These are phyloP conservation scores for Neurospora pannonica DNA, from an alignment of 495 filamentous ascomycete genomes.

Conservation along the genomic window DNA sequence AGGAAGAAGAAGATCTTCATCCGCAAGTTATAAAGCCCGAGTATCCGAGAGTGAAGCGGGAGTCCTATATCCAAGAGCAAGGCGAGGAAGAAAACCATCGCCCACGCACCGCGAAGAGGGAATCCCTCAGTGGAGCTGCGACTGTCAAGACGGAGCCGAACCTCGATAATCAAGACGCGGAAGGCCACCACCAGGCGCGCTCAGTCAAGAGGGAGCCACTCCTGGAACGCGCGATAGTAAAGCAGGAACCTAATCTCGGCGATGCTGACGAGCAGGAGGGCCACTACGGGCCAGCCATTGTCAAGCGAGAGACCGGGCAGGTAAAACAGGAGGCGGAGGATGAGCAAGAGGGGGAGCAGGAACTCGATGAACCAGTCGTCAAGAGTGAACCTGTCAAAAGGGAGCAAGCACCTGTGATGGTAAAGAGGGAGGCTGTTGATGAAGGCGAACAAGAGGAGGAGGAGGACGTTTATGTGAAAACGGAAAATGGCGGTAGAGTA, in stretches of 20 bases:
- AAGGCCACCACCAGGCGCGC: not conserved
- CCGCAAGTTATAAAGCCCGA: not conserved
- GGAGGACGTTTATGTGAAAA: not conserved
- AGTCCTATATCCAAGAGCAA: not conserved
- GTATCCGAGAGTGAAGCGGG: not conserved
- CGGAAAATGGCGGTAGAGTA: not conserved
- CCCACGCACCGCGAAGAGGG: not conserved
- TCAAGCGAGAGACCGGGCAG: not conserved
- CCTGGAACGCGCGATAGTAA: not conserved
- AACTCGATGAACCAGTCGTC: not conserved
- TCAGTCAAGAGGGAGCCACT: not conserved
- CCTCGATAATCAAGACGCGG: not conserved
- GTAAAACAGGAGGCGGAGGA: not conserved
- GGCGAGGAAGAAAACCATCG: not conserved
- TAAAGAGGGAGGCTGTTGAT: not conserved
- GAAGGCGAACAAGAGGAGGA: not conserved
- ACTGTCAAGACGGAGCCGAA: not conserved
- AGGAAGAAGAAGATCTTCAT: not conserved
- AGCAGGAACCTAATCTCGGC: not conserved
- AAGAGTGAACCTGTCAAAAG: not conserved
- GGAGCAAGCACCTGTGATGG: not conserved
- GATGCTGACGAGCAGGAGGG: not conserved
- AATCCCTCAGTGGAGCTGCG: not conserved
- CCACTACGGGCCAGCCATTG: not conserved
- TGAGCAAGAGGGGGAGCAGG: not conserved